A percentile compares a stretch with the other conserved stretches of the same genome.
Conservation (phyloP, 148 eudicot species). For the Bassia scoparia region DNA sequence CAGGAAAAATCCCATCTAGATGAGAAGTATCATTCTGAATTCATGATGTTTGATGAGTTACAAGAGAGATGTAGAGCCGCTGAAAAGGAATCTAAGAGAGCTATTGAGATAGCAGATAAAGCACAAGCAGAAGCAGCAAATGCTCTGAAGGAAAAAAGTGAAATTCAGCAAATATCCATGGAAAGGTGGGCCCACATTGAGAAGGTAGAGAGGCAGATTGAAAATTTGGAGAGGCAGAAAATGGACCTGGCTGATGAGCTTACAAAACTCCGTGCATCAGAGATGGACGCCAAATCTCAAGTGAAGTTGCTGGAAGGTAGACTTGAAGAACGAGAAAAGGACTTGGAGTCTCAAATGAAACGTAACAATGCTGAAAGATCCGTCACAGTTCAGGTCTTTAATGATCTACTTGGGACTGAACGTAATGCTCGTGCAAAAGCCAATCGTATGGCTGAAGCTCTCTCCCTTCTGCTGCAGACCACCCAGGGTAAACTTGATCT, state of each 20-base stretch:
- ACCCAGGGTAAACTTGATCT: constrained; percentile 77
- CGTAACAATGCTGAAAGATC: constrained; percentile 81
- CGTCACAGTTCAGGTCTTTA: constrained; percentile 66
- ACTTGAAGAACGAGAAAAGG: constrained; percentile 84
- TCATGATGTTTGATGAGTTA: constrained; percentile 73
- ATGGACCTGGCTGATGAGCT: constrained; percentile 50
- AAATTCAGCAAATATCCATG: constrained; percentile 60
- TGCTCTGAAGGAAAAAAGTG: constrained; percentile 65
- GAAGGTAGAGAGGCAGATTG: constrained; percentile 76
- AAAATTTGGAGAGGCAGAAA: constrained; percentile 63
- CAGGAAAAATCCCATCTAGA: constrained; percentile 78
- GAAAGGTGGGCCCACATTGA: constrained; percentile 73
- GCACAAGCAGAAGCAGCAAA: constrained; percentile 76
- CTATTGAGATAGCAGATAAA: constrained; percentile 73
- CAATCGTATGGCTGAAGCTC: constrained; percentile 70
- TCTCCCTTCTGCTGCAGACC: constrained; percentile 77
- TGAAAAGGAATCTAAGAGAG: constrained; percentile 80
- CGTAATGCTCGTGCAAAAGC: constrained; percentile 81
- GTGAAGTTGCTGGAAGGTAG: constrained; percentile 64
- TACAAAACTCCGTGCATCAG: constrained; percentile 42
- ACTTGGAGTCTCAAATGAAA: constrained; percentile 64
- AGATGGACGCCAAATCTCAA: constrained; percentile 59
- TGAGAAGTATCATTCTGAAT: constrained; percentile 74
- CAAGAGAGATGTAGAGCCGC: constrained; percentile 75
- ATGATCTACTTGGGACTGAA: constrained; percentile 65